phyloP scores from a whole-genome alignment of 202 grass and related monocot genomes.

The Saccharum hybrid region DNA sequence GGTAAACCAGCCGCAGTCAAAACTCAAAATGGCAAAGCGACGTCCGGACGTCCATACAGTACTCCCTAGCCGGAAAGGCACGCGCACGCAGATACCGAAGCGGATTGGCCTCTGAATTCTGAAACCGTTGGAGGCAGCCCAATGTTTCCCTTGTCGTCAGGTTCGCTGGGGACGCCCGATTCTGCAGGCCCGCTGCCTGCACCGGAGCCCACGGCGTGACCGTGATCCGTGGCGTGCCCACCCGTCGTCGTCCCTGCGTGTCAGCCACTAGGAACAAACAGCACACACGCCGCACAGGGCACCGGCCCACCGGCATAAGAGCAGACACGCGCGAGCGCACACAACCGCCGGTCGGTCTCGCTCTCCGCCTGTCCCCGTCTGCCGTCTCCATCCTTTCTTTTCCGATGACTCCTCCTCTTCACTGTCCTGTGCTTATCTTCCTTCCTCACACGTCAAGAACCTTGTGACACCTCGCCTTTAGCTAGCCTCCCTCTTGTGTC shows the following conservation, averaged over 20 bases:
- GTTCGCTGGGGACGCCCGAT: not conserved
- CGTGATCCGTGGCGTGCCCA: constrained; percentile 29
- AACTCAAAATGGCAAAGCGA: constrained; percentile 17
- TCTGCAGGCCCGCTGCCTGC: constrained; percentile 23
- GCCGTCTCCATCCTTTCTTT: constrained; percentile 20
- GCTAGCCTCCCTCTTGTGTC: not conserved
- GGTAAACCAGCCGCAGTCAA: not conserved
- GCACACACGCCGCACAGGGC: not conserved
- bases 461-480: constrained; percentile 28
- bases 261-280: not conserved
- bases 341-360: not conserved
- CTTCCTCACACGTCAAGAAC: constrained; percentile 45
- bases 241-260: not conserved
- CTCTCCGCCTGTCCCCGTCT: constrained; percentile 33
- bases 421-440: constrained; percentile 42
- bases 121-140: constrained; percentile 58
- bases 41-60: not conserved
- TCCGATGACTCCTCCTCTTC: not conserved
- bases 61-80: not conserved
- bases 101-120: constrained; percentile 26
- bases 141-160: constrained; percentile 37
- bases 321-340: constrained; percentile 26
- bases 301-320: not conserved
- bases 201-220: not conserved
- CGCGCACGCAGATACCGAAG: not conserved